Evolutionary conservation across 306 rosid species (phyloP), one percentile per base, ranked within the genome.

Genomic region (Gleditsia sinensis): DNA sequence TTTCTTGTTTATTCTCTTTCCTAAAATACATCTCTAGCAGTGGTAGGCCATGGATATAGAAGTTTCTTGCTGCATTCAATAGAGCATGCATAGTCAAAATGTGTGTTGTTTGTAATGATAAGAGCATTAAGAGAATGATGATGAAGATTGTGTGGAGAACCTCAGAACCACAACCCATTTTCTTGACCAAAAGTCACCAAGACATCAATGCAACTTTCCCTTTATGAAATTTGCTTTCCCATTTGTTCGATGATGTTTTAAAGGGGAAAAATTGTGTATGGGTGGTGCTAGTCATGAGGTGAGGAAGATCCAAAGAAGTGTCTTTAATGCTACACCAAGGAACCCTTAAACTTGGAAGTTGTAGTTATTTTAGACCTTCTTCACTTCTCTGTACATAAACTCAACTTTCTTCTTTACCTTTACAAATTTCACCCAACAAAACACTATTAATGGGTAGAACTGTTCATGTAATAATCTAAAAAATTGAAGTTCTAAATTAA

Each of bases 241-340:
- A 84, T 80, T 75, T 76, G 82, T 74, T 83, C 32, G 74, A 56
- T 34, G 57, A 16, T 48, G 67, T 67, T 75, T 20, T 59, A 33
- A 75, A 36, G n/a, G 55, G 61, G 21, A 70, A 66, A 12, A 5
- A 16, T 23, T 56, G 42, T 13, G 59, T 71, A 42, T 67, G 82
- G 75, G 72, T 71, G 63, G 89, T 77, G 71, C 67, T 66, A 86
- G 61, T 27, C n/a, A 55, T 17, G 84, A 65, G 66, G 85, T 53
- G 82, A 78, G 39, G 76, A 72, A 83, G 88, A 79, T 81, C 67
- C 64, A 76, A 69, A n/a, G n/a, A n/a, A 68, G 32, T 80, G 93
- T 80, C 99, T 94, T 94, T 82, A 95, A 90, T 88, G 99, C 98
- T 92, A 95, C 99, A 92, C 98, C 99, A 92, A 90, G 99, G 89